Conservation (phyloP, 768 basidiomycete species). For the Podaxis pistillaris region DNA sequence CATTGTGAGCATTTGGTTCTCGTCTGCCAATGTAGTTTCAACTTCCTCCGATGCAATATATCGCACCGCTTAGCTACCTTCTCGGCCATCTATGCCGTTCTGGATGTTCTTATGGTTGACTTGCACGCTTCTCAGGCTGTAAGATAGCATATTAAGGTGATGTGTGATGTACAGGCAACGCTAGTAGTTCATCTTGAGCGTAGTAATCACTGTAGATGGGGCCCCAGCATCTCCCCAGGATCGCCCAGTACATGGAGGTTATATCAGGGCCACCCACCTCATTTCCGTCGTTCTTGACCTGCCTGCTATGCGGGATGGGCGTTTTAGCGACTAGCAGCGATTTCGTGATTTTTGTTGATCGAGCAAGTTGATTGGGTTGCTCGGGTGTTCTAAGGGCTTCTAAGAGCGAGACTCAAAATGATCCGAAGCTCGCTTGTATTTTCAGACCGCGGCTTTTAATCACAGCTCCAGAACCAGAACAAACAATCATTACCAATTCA, state of each 20-base stretch:
- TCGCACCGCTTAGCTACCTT: slow-evolving; percentile 3
- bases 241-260: no score
- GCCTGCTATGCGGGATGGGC: no score
- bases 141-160: slow-evolving; percentile 2
- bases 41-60: background rate
- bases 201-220: background rate
- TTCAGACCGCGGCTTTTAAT: background rate
- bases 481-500: background rate
- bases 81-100: slow-evolving; percentile 13
- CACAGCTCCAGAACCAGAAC: background rate
- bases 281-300: no score
- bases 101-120: slow-evolving; percentile 7
- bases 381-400: background rate
- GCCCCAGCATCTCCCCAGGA: no score
- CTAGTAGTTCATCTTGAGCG: background rate
- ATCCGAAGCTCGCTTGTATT: background rate
- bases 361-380: background rate
- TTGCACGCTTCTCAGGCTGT: background rate
- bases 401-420: background rate
- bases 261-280: no score
- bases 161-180: background rate
- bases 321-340: no score
- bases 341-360: background rate
- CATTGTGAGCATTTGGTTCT: background rate
- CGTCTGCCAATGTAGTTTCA: background rate